Evolutionary conservation across 2,329 filamentous ascomycete species (phyloP).

Genomic region (Colletotrichum chlorophyti): DNA sequence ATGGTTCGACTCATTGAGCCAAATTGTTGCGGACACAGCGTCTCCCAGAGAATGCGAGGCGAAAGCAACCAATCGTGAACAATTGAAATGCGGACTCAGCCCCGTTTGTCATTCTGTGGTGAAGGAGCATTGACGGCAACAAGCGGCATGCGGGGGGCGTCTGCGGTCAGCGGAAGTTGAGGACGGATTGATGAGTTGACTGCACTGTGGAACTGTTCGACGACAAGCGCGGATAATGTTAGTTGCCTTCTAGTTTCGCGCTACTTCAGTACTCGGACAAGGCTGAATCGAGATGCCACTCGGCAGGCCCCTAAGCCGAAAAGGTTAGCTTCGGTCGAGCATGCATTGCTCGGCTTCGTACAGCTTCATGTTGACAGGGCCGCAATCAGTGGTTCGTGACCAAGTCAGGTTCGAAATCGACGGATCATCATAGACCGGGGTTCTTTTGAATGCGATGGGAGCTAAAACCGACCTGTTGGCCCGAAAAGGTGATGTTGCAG

Average conservation of each 20-base stretch:
- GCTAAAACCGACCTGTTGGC: neutral
- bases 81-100: too few species aligned
- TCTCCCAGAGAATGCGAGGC: too few species aligned
- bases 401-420: too few species aligned
- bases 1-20: too few species aligned
- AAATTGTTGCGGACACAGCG: too few species aligned
- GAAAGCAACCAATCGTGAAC: too few species aligned
- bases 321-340: neutral
- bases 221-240: neutral
- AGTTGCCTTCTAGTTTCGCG: neutral
- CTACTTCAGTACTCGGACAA: neutral
- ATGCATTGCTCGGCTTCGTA: neutral
- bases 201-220: too few species aligned
- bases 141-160: neutral
- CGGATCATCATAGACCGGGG: too few species aligned
- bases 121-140: neutral
- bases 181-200: neutral
- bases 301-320: neutral
- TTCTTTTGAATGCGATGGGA: neutral
- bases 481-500: conserved; percentile 12
- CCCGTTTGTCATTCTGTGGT: neutral
- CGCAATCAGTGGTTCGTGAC: neutral
- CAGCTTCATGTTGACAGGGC: neutral
- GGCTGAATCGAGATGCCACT: conserved; percentile 22
- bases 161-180: neutral